Percentiles rank a stretch among this genome's conserved stretches.
These are phyloP conservation scores for Rhizopogon vulgaris DNA, from an alignment of 768 basidiomycete genomes.

Conservation along the genomic window DNA sequence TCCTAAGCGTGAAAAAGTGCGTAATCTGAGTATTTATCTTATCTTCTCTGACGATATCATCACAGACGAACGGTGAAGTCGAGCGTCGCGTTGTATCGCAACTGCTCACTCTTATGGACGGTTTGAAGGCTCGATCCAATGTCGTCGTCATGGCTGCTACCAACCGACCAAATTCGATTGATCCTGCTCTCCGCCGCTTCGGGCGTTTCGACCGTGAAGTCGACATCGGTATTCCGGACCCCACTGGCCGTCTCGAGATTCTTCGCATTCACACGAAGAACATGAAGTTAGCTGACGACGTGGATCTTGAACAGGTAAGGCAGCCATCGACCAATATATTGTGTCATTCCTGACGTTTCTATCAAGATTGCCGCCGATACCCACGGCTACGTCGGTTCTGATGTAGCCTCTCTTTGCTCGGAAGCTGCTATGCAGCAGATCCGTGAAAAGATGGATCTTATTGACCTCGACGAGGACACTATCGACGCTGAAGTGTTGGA, in stretches of 20 bases:
- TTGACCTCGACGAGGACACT: conserved; percentile 94
- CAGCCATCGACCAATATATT: conserved; percentile 1
- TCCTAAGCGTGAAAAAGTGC: conserved; percentile 97
- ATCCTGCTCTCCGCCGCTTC: conserved; percentile 96
- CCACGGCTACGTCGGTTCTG: conserved; percentile 98
- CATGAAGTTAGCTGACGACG: conserved; percentile 96
- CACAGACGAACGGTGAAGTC: conserved; percentile 96
- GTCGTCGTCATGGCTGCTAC: conserved; percentile 99
- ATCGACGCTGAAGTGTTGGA: conserved; percentile 99
- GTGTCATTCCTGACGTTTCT: neutral
- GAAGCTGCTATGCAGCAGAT: conserved; percentile 99
- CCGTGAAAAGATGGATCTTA: conserved; percentile 99
- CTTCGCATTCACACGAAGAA: conserved; percentile 99
- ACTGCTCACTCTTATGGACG: conserved; percentile 97
- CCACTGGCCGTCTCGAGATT: conserved; percentile 97
- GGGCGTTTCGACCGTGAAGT: conserved; percentile 99
- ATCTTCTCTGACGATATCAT: conserved; percentile 6
- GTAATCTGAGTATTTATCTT: conserved; percentile 7
- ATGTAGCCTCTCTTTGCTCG: conserved; percentile 94
- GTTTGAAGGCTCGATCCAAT: conserved; percentile 96
- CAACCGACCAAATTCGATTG: conserved; percentile 98
- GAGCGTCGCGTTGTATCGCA: conserved; percentile 99
- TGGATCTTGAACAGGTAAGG: conserved; percentile 87
- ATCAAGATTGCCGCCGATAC: conserved; percentile 94
- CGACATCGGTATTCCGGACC: conserved; percentile 98